Evolutionary conservation across 1,284 basidiomycete genomes (phyloP).

Genomic region (Austropuccinia psidii): DNA sequence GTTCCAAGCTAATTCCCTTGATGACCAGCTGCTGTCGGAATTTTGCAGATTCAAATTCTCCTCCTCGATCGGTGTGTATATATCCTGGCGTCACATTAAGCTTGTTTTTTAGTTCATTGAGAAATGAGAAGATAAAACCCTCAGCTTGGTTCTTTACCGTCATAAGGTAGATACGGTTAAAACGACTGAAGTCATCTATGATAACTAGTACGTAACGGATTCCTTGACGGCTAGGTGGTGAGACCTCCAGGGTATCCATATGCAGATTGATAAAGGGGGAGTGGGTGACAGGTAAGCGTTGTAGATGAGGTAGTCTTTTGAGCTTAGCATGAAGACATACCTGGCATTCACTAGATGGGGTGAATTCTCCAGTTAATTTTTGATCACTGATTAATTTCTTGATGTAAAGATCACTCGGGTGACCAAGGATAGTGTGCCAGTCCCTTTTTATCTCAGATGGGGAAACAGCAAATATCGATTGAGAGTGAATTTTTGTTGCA

Average conservation of each 20-base stretch:
- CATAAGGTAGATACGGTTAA: not conserved
- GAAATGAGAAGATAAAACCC: not conserved
- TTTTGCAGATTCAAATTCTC: not conserved
- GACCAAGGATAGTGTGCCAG: no score
- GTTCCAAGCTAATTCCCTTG: not conserved
- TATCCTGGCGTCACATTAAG: not conserved
- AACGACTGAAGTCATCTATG: not conserved
- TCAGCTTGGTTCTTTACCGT: not conserved
- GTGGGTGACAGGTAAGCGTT: not conserved
- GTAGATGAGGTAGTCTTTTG: not conserved
- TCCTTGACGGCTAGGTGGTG: not conserved
- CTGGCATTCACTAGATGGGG: not conserved
- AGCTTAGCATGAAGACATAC: not conserved
- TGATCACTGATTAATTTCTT: no score
- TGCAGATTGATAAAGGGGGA: not conserved
- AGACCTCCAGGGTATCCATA: not conserved
- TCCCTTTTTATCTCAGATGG: no score
- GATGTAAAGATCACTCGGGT: no score
- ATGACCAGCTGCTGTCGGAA: not conserved
- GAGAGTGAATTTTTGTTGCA: no score
- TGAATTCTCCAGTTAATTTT: no score
- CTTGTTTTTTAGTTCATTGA: not conserved
- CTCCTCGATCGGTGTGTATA: not conserved
- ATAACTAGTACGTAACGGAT: not conserved
- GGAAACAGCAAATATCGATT: no score